Percentiles rank a stretch among this genome's conserved stretches.
These are phyloP conservation scores for Pyrus bretschneideri DNA, from an alignment of 306 rosid species.

Conservation along the genomic window DNA sequence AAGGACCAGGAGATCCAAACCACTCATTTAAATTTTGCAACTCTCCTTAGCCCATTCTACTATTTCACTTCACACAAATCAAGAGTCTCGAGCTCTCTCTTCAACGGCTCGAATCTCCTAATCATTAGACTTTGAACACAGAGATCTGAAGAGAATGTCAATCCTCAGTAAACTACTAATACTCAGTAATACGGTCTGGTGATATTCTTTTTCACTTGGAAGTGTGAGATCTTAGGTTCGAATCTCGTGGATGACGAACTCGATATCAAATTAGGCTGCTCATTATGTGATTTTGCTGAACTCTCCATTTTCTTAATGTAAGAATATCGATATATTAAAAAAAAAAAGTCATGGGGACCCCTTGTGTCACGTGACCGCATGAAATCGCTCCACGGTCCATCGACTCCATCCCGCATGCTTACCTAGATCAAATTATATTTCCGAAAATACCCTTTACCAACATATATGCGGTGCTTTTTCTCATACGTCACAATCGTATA, in stretches of 20 bases:
- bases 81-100: no score
- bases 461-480: constrained; percentile 5
- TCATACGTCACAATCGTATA: constrained; percentile 20
- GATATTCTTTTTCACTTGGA: accelerated
- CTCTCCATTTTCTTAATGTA: accelerated
- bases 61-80: accelerated
- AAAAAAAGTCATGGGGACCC: background rate
- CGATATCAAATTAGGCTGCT: no score
- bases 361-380: background rate
- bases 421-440: background rate
- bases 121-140: accelerated
- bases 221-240: accelerated
- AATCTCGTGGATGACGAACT: no score
- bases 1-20: no score
- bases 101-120: no score
- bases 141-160: no score
- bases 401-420: background rate
- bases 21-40: no score
- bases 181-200: accelerated
- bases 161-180: no score
- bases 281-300: accelerated
- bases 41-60: accelerated
- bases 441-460: constrained; percentile 5
- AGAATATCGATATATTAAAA: background rate
- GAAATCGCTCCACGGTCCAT: background rate